A percentile compares a stretch with the other conserved stretches of the same genome.
phyloP scores from a whole-genome alignment of 257 asterid genomes.

The Nicotiana sylvestris region DNA sequence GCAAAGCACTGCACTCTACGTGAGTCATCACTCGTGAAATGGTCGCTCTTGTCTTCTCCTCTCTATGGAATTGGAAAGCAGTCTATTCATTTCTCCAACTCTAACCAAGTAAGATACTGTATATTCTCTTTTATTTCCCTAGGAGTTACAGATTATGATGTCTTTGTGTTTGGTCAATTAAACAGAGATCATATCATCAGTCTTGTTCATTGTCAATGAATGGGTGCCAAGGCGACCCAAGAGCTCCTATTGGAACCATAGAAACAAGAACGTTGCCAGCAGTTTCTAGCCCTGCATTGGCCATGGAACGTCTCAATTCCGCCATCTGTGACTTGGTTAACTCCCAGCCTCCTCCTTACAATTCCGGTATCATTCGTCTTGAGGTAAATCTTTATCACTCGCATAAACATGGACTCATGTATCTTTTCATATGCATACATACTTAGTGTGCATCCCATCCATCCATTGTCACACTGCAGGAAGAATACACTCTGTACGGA shows the following conservation, averaged over 20 bases:
- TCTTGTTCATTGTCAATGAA: conserved; percentile 54
- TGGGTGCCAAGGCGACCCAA: conserved; percentile 58
- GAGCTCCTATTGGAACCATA: conserved; percentile 51
- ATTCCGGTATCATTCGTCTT: conserved; percentile 76
- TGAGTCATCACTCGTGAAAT: conserved; percentile 25
- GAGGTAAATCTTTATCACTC: conserved; percentile 38
- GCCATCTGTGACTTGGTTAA: conserved; percentile 50
- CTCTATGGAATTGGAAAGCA: conserved; percentile 36
- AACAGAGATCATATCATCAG: conserved; percentile 40
- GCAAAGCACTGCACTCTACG: conserved; percentile 25
- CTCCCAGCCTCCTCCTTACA: conserved; percentile 27
- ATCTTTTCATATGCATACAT: too few relatives aligned
- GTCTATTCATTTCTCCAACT: conserved; percentile 31
- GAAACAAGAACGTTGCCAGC: conserved; percentile 61
- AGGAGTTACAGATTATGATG: background rate
- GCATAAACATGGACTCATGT: background rate
- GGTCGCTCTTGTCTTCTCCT: conserved; percentile 31
- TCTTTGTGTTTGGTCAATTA: background rate
- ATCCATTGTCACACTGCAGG: too few relatives aligned
- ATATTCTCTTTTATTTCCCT: too few relatives aligned
- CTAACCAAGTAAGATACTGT: background rate
- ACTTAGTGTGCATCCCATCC: too few relatives aligned
- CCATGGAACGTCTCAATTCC: conserved; percentile 57
- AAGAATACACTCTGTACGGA: too few relatives aligned
- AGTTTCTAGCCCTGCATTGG: conserved; percentile 43